Conservation (phyloP, 495 filamentous ascomycete species). For the Penicillium longicatenatum region DNA sequence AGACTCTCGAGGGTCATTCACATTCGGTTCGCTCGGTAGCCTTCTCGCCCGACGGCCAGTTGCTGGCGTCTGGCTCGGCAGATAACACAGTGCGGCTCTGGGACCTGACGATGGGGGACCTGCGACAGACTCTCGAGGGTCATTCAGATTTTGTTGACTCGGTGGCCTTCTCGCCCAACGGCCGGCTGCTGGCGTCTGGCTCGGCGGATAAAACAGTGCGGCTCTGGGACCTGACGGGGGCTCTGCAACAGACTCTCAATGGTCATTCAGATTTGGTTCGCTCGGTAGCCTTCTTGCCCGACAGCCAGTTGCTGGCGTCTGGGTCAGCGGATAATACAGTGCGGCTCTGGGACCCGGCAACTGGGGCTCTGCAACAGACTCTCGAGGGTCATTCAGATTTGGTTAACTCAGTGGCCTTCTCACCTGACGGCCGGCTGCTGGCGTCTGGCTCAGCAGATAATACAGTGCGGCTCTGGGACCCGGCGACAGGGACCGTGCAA, state of each 20-base stretch:
- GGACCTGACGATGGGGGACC: not conserved
- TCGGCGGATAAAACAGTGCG: too few species aligned
- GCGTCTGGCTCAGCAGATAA: not conserved
- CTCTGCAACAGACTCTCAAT: not conserved
- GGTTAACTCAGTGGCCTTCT: not conserved
- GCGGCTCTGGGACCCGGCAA: too few species aligned
- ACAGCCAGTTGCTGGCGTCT: not conserved
- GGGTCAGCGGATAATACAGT: too few species aligned
- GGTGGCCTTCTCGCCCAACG: conserved; percentile 30
- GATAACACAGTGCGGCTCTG: not conserved
- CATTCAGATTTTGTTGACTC: not conserved
- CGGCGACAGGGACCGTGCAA: not conserved
- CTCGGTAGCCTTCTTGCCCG: not conserved
- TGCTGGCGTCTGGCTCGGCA: not conserved
- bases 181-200: too few species aligned
- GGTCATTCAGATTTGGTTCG: not conserved
- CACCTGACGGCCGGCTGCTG: not conserved
- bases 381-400: not conserved
- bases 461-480: not conserved
- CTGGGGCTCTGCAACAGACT: not conserved
- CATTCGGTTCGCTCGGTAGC: not conserved
- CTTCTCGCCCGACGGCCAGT: not conserved
- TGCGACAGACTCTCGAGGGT: conserved; percentile 25
- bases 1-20: not conserved
- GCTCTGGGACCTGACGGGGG: too few species aligned